phyloP scores from a whole-genome alignment of 192 early-diverging fungal genomes.

The Cetraspora pellucida region DNA sequence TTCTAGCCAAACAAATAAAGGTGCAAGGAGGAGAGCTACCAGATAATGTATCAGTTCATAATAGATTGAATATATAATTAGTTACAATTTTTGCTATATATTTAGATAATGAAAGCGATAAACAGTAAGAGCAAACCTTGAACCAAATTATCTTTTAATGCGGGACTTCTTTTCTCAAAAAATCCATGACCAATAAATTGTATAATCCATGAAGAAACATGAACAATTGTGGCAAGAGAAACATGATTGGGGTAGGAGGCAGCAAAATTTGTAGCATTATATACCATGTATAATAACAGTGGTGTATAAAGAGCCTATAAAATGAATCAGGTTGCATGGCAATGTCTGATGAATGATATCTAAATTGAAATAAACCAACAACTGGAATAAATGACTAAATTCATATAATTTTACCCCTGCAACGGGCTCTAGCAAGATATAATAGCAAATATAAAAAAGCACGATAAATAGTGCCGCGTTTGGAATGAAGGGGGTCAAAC shows the following conservation, averaged over 20 bases:
- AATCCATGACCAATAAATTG: slow-evolving; percentile 93
- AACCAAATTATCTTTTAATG: slow-evolving; percentile 80
- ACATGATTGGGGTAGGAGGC: slow-evolving; percentile 52
- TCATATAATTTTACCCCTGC: slow-evolving; percentile 72
- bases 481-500: slow-evolving; percentile 36
- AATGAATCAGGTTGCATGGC: slow-evolving; percentile 6
- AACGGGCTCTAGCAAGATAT: slow-evolving; percentile 72
- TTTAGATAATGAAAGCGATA: no score
- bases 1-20: slow-evolving; percentile 93
- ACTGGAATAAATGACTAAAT: no score
- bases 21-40: slow-evolving; percentile 85
- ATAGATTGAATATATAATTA: no score
- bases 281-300: slow-evolving; percentile 61
- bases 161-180: slow-evolving; percentile 84
- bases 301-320: slow-evolving; percentile 58
- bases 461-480: slow-evolving; percentile 62
- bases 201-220: slow-evolving; percentile 77
- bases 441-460: slow-evolving; percentile 70
- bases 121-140: slow-evolving; percentile 57
- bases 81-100: no score
- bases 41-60: no score
- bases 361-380: slow-evolving; percentile 2
- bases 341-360: neutral
- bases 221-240: slow-evolving; percentile 58
- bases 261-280: slow-evolving; percentile 67